Evolutionary conservation across 768 basidiomycete genomes (phyloP), one percentile per base, ranked within the genome.

Genomic region (Rhodotorula toruloides): DNA sequence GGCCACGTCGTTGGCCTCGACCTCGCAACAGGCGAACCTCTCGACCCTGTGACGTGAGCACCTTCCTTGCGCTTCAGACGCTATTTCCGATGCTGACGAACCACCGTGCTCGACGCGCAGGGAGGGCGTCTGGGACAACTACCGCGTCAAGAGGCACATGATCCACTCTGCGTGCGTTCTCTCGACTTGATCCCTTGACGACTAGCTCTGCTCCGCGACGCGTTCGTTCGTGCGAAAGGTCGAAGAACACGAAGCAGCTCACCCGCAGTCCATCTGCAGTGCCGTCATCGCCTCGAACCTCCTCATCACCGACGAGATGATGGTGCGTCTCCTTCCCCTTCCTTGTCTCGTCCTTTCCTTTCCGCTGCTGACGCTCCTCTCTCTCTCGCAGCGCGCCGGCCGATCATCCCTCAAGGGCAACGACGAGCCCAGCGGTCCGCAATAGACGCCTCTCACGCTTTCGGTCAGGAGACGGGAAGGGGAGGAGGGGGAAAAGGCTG

Each of bases 61-160:
- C 9, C 40, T 47, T 31, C 44, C 22, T 37, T 31, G 21, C 44
- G 48, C 29, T 49, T n/a, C n/a, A n/a, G 48, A 32, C 29, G 27
- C n/a, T 29, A 16, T 27, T 27, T 8, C 27, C 42, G 13, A 42
- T 42, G 42, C 42, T 42, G 42, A 42, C 42, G 42, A 12, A 12
- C 21, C 42, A 42, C 25, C 27, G n/a, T n/a, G n/a, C n/a, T n/a
- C n/a, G n/a, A n/a, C n/a, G n/a, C n/a, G 32, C 50, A 52, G 50
- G 31, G 89, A 92, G 76, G 96, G 96, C 43, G 86, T 99, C 34
- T 99, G 93, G 93, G 96, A 99, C 77, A 98, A 97, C 80, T 98
- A 96, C 77, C 83, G 96, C 71, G 96, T 99, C 67, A 99, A 99
- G 82, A 83, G 94, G 67, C 96, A 99, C 77, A 96, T 99, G 91